Percentiles rank a stretch among this genome's conserved stretches.
These are phyloP conservation scores for Penicillium decumbens DNA, from an alignment of 2,329 filamentous ascomycete species.

Conservation along the genomic window DNA sequence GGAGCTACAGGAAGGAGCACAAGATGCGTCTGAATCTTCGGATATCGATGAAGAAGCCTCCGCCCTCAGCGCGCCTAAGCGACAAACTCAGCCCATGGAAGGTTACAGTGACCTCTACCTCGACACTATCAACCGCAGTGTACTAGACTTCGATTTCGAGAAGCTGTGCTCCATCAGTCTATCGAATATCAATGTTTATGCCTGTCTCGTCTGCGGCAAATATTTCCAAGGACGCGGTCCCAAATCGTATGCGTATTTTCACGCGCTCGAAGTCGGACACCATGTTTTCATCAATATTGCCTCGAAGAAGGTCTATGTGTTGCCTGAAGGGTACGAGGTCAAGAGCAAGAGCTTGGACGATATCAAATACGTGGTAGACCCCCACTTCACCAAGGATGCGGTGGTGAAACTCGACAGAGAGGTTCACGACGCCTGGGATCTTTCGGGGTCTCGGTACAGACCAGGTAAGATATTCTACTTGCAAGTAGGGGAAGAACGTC, in stretches of 20 bases:
- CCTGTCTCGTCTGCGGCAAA: slow-evolving; percentile 93
- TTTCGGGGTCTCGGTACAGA: slow-evolving; percentile 77
- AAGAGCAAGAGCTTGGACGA: slow-evolving; percentile 91
- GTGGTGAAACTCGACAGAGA: slow-evolving; percentile 72
- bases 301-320: slow-evolving; percentile 43
- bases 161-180: slow-evolving; percentile 95
- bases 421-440: slow-evolving; percentile 61
- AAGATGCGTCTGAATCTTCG: slow-evolving; percentile 24
- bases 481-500: neutral
- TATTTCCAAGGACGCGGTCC: slow-evolving; percentile 93
- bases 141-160: slow-evolving; percentile 97
- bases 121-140: slow-evolving; percentile 88
- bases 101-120: slow-evolving; percentile 96
- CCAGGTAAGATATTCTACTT: slow-evolving; percentile 52
- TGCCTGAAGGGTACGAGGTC: slow-evolving; percentile 96
- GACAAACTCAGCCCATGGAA: slow-evolving; percentile 73
- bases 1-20: slow-evolving; percentile 33
- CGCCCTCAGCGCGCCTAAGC: slow-evolving; percentile 41
- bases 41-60: slow-evolving; percentile 38
- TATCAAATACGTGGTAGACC: slow-evolving; percentile 96
- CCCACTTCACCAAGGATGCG: slow-evolving; percentile 73
- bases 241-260: slow-evolving; percentile 95
- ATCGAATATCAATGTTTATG: slow-evolving; percentile 98
- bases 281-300: slow-evolving; percentile 99
- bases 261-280: slow-evolving; percentile 89